A percentile compares a stretch with the other conserved stretches of the same genome.
phyloP scores from a whole-genome alignment of 2,329 filamentous ascomycete genomes.

The Colletotrichum chrysophilum region DNA sequence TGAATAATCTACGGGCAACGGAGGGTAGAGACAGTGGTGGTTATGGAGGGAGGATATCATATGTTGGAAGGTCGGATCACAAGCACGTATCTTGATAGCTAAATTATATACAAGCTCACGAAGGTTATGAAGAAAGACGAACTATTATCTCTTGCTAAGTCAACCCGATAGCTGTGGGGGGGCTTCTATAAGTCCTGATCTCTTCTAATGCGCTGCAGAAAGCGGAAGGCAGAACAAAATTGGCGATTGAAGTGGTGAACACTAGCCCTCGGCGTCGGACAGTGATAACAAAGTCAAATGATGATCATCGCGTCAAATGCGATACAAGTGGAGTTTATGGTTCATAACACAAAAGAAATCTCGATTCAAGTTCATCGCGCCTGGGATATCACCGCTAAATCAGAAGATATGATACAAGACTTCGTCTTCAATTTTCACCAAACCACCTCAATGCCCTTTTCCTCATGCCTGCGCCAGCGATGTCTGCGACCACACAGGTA shows the following conservation, averaged over 20 bases:
- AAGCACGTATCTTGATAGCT: rapidly evolving
- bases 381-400: neutral
- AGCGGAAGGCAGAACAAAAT: rapidly evolving
- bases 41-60: neutral
- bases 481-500: slow-evolving; percentile 48
- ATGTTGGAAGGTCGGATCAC: neutral
- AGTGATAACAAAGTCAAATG: rapidly evolving
- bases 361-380: neutral
- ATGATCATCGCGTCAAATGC: neutral
- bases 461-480: neutral
- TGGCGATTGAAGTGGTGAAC: rapidly evolving
- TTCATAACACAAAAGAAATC: neutral
- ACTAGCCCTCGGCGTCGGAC: neutral
- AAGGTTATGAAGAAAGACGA: too few species aligned
- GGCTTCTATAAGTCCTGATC: rapidly evolving
- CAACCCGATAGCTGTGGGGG: neutral
- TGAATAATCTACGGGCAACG: neutral
- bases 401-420: neutral
- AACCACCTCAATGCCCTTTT: neutral
- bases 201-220: neutral
- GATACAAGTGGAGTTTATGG: rapidly evolving
- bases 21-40: neutral
- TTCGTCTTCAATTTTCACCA: neutral
- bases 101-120: neutral
- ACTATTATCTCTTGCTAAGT: too few species aligned